phyloP scores from a whole-genome alignment of 2,329 filamentous ascomycete genomes.

The Botryotinia globosa region DNA sequence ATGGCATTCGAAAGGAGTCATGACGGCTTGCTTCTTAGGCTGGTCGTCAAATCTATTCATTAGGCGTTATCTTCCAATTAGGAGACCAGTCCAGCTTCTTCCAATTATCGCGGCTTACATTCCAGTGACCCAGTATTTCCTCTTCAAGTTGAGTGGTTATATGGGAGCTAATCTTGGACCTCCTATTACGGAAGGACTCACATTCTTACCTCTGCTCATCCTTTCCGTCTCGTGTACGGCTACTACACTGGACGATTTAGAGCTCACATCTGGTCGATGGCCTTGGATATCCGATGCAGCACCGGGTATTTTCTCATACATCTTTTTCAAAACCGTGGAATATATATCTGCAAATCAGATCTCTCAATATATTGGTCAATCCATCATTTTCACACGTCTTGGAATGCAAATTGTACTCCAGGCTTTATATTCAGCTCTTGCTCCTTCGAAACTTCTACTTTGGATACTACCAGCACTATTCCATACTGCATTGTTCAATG shows the following conservation, averaged over 20 bases:
- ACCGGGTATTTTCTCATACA: conserved; percentile 65
- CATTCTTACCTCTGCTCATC: conserved; percentile 66
- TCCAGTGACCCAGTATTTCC: conserved; percentile 67
- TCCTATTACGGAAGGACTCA: conserved; percentile 68
- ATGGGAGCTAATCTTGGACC: conserved; percentile 73
- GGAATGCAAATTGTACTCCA: conserved; percentile 69
- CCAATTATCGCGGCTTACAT: conserved; percentile 74
- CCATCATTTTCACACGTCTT: conserved; percentile 65
- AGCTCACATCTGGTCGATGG: conserved; percentile 50
- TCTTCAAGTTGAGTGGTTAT: conserved; percentile 63
- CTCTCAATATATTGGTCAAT: conserved; percentile 55
- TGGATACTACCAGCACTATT: conserved; percentile 69
- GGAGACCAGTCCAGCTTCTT: conserved; percentile 52
- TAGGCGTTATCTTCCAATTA: conserved; percentile 47
- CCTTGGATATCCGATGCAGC: conserved; percentile 60
- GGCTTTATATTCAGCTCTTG: conserved; percentile 60
- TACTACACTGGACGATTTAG: conserved; percentile 60
- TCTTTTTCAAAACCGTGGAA: conserved; percentile 53
- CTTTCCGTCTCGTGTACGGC: conserved; percentile 63
- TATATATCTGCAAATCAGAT: conserved; percentile 43
- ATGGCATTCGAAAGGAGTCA: conserved; percentile 67
- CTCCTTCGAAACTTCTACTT: conserved; percentile 66
- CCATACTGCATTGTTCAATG: conserved; percentile 69
- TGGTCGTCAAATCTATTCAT: conserved; percentile 66
- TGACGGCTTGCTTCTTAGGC: conserved; percentile 65